A percentile compares a stretch with the other conserved stretches of the same genome.
Evolutionary conservation across 106 monocot genomes (phyloP).

Genomic region (Dactylorhiza incarnata): DNA sequence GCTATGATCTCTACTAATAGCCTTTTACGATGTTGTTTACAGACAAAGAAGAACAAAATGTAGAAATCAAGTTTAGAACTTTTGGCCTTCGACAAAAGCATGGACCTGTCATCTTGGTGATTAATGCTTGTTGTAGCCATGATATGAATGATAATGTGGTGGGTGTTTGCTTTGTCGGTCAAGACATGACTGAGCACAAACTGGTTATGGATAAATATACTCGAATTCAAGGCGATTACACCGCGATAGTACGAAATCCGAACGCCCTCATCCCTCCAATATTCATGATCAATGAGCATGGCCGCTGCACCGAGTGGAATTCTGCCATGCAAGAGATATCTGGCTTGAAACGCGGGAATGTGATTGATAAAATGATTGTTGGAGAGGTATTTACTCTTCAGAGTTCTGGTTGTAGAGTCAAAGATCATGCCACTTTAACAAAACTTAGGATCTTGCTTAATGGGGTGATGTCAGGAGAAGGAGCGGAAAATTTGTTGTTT

Average conservation of each 20-base stretch:
- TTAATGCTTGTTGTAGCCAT: slow-evolving; percentile 71
- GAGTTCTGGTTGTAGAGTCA: slow-evolving; percentile 54
- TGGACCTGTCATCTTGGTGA: slow-evolving; percentile 52
- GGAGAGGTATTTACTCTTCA: slow-evolving; percentile 73
- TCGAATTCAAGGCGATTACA: slow-evolving; percentile 75
- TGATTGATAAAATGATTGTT: slow-evolving; percentile 53
- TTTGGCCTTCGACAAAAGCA: slow-evolving; percentile 29
- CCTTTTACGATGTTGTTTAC: slow-evolving; percentile 17
- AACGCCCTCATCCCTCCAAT: slow-evolving; percentile 76
- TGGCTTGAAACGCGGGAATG: slow-evolving; percentile 59
- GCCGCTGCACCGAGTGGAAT: slow-evolving; percentile 78
- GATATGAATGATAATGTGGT: slow-evolving; percentile 50
- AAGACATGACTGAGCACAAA: slow-evolving; percentile 76
- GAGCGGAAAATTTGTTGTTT: slow-evolving; percentile 58
- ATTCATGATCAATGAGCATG: slow-evolving; percentile 62
- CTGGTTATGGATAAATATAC: slow-evolving; percentile 70
- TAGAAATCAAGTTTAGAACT: slow-evolving; percentile 66
- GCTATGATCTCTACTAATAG: neutral
- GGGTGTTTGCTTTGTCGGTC: slow-evolving; percentile 77
- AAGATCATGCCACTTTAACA: slow-evolving; percentile 54
- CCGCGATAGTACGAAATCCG: slow-evolving; percentile 53
- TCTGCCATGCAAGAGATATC: slow-evolving; percentile 73
- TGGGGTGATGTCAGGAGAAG: slow-evolving; percentile 48
- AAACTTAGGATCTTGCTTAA: slow-evolving; percentile 69
- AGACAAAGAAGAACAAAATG: slow-evolving; percentile 81